Conservation (phyloP, 2,329 filamentous ascomycete genomes). For the Diatrype stigma region DNA sequence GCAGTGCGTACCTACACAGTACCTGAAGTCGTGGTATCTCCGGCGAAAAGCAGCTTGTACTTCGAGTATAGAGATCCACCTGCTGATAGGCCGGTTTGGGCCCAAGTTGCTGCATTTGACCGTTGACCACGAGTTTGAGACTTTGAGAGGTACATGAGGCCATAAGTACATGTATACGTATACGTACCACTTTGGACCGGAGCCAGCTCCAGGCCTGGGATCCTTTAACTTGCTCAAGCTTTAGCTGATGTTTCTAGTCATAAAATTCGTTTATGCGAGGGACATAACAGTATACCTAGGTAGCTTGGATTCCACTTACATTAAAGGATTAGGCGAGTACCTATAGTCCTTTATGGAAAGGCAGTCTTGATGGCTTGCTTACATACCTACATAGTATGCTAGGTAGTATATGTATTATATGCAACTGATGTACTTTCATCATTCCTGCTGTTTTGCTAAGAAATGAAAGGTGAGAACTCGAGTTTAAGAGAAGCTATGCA, state of each 20-base stretch:
- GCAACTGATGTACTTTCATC: neutral
- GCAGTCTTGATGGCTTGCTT: too few relatives aligned
- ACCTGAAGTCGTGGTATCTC: neutral
- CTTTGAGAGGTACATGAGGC: neutral
- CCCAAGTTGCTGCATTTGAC: neutral
- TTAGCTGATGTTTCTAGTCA: too few relatives aligned
- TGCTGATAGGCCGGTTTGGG: neutral
- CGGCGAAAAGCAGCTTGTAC: neutral
- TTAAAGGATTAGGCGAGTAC: too few relatives aligned
- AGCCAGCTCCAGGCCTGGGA: too few relatives aligned
- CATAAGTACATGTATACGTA: neutral
- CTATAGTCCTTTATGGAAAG: too few relatives aligned
- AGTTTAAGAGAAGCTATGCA: too few relatives aligned
- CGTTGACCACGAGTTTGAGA: neutral
- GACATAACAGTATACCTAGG: too few relatives aligned
- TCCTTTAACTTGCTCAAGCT: too few relatives aligned
- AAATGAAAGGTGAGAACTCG: neutral
- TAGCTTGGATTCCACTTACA: too few relatives aligned
- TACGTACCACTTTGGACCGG: too few relatives aligned
- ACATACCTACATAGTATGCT: too few relatives aligned
- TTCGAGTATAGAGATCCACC: neutral
- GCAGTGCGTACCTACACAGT: neutral
- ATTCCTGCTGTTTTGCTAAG: neutral
- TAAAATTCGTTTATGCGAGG: too few relatives aligned
- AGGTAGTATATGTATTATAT: neutral